phyloP scores from a whole-genome alignment of 352 stramenopile genomes.

The Globisporangium middletonii region DNA sequence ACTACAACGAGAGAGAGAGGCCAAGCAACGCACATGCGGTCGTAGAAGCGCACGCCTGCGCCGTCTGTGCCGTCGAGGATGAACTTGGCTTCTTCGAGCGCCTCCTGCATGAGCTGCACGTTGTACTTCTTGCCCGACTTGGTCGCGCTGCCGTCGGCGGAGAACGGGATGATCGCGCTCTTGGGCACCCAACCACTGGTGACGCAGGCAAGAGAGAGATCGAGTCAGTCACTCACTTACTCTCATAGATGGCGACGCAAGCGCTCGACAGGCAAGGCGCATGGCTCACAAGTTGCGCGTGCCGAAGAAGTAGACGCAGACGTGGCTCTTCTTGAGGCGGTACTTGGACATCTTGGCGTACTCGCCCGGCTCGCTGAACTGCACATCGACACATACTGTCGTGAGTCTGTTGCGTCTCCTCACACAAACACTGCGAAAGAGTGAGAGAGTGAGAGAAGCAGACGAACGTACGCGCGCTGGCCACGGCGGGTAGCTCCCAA shows the following conservation, averaged over 20 bases:
- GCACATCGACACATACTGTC: constrained; percentile 5
- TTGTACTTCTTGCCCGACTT: constrained; percentile 74
- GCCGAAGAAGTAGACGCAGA: constrained; percentile 85
- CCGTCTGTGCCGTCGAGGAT: constrained; percentile 57
- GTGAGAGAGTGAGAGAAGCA: background rate
- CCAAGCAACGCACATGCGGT: constrained; percentile 60
- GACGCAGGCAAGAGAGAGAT: background rate
- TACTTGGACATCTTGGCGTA: constrained; percentile 77
- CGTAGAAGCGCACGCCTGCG: constrained; percentile 54
- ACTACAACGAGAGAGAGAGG: background rate
- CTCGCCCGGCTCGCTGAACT: constrained; percentile 81
- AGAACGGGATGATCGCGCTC: constrained; percentile 63
- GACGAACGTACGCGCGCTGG: constrained; percentile 52
- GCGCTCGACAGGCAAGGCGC: background rate
- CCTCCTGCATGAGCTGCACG: constrained; percentile 56
- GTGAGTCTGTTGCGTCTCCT: background rate
- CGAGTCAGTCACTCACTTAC: background rate
- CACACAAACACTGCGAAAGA: background rate
- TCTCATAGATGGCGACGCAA: background rate
- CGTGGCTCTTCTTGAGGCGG: constrained; percentile 66
- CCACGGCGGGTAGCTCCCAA: constrained; percentile 80
- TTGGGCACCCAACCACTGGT: constrained; percentile 74
- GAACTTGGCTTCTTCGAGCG: constrained; percentile 66
- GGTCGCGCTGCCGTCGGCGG: constrained; percentile 48
- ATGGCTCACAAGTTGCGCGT: constrained; percentile 80